Evolutionary conservation across 2,329 filamentous ascomycete genomes (phyloP).

Genomic region (Fusarium azukiicola): DNA sequence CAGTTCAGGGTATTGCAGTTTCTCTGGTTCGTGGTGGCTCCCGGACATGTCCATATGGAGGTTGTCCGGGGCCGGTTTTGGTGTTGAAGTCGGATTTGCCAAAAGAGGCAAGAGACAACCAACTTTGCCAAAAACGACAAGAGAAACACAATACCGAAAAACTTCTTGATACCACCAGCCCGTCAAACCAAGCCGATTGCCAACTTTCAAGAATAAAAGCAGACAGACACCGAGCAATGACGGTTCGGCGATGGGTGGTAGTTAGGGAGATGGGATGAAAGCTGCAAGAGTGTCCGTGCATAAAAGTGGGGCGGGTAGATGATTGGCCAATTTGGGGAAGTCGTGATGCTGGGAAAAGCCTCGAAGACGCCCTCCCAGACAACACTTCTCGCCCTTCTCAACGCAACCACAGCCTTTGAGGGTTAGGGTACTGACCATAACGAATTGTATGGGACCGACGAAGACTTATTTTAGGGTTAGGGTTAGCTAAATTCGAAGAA

Average conservation of each 20-base stretch:
- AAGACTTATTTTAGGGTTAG: slow-evolving; percentile 68
- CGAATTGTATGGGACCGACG: slow-evolving; percentile 94
- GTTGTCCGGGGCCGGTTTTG: too few species aligned
- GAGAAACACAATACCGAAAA: too few species aligned
- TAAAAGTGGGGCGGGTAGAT: neutral
- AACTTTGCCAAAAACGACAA: too few species aligned
- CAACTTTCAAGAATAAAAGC: too few species aligned
- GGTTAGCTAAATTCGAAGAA: neutral
- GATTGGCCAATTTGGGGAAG: too few species aligned
- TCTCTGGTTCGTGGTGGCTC: neutral
- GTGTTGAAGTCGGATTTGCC: too few species aligned
- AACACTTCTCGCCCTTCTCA: too few species aligned
- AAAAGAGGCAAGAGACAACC: too few species aligned
- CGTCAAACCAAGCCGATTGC: too few species aligned
- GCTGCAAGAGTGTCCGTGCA: neutral
- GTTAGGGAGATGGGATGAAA: neutral
- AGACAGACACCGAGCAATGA: neutral
- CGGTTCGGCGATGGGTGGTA: neutral
- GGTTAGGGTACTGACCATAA: slow-evolving; percentile 83
- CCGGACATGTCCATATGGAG: too few species aligned
- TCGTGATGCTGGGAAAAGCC: neutral
- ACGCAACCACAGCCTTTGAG: neutral
- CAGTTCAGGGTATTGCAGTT: neutral
- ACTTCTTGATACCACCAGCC: too few species aligned
- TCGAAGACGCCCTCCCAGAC: neutral